Conservation (phyloP, 176 grass and related monocot genomes). For the Oryza punctata region DNA sequence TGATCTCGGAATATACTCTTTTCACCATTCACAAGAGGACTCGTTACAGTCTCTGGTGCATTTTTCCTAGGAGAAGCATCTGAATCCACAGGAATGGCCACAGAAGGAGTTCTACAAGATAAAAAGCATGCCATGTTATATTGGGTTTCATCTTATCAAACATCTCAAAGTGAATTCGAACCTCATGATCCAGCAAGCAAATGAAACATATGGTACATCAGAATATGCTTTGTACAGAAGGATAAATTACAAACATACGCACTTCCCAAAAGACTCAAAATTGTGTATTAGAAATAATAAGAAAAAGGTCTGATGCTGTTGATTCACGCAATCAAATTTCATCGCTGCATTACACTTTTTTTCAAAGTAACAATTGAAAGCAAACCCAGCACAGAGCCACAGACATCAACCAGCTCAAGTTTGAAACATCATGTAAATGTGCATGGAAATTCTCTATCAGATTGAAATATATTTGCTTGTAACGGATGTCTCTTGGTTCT, state of each 20-base stretch:
- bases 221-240: not conserved
- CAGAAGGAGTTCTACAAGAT: constrained; percentile 55
- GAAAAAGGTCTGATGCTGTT: not conserved
- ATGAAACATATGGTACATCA: not conserved
- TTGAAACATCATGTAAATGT: not conserved
- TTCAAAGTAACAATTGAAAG: not conserved
- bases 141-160: not conserved
- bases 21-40: constrained; percentile 51
- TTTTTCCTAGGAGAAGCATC: constrained; percentile 47
- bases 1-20: constrained; percentile 55
- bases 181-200: not conserved
- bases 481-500: not conserved
- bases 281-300: not conserved
- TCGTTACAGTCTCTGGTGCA: constrained; percentile 41
- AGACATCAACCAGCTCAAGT: not conserved
- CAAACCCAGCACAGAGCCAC: not conserved
- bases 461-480: not conserved
- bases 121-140: constrained; percentile 12
- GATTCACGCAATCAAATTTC: too few relatives aligned
- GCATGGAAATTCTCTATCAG: too few relatives aligned
- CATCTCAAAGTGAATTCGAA: constrained; percentile 18
- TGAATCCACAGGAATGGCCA: constrained; percentile 53
- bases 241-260: not conserved
- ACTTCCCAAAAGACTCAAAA: not conserved
- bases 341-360: not conserved